phyloP scores from a whole-genome alignment of 2,329 filamentous ascomycete genomes.

The Zopfia rhizophila region DNA sequence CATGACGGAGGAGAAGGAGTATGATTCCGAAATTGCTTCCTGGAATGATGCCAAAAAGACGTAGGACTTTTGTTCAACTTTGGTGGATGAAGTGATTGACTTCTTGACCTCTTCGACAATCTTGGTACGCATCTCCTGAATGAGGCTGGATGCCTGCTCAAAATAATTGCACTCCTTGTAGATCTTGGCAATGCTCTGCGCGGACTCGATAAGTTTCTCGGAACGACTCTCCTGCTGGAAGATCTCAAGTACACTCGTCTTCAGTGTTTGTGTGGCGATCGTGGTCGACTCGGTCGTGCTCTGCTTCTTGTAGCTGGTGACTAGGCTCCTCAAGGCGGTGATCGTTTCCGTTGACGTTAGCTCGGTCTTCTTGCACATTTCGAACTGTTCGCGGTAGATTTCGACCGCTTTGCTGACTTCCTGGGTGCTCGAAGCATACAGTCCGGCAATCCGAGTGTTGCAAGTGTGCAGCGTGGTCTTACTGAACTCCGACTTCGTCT shows the following conservation, averaged over 20 bases:
- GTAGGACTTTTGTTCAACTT: conserved; percentile 25
- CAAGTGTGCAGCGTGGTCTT: conserved; percentile 54
- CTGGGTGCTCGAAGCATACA: conserved; percentile 55
- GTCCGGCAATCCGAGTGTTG: conserved; percentile 61
- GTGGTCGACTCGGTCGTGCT: conserved; percentile 32
- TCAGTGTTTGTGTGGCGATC: conserved; percentile 29
- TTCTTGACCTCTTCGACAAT: conserved; percentile 29
- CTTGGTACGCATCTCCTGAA: conserved; percentile 32
- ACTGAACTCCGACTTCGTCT: conserved; percentile 31
- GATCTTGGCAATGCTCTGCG: conserved; percentile 29
- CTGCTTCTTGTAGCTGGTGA: conserved; percentile 35
- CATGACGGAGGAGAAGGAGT: conserved; percentile 51
- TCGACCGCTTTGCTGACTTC: conserved; percentile 30
- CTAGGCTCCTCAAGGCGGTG: conserved; percentile 27
- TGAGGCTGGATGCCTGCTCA: conserved; percentile 25
- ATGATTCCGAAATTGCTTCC: conserved; percentile 53
- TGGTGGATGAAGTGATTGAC: conserved; percentile 21
- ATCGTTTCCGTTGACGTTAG: conserved; percentile 28
- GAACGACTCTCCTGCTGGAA: conserved; percentile 30
- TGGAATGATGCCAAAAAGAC: conserved; percentile 58
- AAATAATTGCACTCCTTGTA: conserved; percentile 32
- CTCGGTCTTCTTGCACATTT: conserved; percentile 26
- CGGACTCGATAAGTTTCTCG: conserved; percentile 33
- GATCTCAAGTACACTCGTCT: conserved; percentile 30
- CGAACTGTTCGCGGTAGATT: conserved; percentile 31